Percentiles rank a stretch among this genome's conserved stretches.
Conservation (phyloP, 2,329 filamentous ascomycete genomes). For the Ophiostoma perfectum region DNA sequence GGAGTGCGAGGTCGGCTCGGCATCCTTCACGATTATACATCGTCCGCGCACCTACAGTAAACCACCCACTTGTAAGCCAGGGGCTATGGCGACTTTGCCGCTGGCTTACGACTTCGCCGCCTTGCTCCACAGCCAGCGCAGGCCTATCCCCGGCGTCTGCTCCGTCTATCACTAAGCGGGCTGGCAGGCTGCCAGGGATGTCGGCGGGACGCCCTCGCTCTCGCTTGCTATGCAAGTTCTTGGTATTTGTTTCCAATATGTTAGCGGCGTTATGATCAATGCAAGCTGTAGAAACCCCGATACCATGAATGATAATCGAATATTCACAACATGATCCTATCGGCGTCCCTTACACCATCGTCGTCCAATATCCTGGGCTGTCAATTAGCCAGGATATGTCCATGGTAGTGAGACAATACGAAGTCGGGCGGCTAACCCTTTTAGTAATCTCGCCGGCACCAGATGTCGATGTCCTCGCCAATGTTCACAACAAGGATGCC, state of each 20-base stretch:
- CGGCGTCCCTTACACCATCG: background rate
- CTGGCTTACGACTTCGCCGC: background rate
- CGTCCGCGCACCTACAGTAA: too few relatives aligned
- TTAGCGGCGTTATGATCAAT: background rate
- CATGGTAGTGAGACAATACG: constrained; percentile 11
- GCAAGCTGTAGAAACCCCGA: background rate
- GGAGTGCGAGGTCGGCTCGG: background rate
- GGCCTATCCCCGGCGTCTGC: background rate
- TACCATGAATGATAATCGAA: too few relatives aligned
- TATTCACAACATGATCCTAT: too few relatives aligned
- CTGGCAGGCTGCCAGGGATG: constrained; percentile 2
- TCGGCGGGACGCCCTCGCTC: background rate
- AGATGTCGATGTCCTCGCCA: too few relatives aligned
- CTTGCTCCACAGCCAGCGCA: background rate
- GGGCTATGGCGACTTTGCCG: background rate
- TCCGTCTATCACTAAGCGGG: background rate
- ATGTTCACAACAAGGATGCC: background rate
- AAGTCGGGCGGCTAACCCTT: constrained; percentile 6
- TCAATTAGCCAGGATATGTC: background rate
- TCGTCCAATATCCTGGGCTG: background rate
- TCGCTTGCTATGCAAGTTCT: constrained; percentile 5
- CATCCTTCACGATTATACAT: too few relatives aligned
- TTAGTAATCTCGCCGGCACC: background rate
- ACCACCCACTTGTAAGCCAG: background rate
- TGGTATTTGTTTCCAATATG: constrained; percentile 10